phyloP scores from a whole-genome alignment of 768 basidiomycete species.

The Artomyces pyxidatus region DNA sequence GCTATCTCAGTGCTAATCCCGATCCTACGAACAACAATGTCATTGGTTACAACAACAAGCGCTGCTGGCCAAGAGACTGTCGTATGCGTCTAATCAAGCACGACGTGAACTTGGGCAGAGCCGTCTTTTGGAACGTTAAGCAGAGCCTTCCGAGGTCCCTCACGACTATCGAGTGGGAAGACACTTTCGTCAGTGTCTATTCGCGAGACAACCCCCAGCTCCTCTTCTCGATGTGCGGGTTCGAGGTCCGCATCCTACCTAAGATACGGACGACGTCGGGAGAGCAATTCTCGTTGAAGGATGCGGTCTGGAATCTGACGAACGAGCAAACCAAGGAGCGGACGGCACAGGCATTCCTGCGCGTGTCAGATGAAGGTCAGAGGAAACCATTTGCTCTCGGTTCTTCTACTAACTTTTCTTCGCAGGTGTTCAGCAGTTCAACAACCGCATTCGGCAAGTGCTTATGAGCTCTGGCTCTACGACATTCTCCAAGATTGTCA shows the following conservation, averaged over 20 bases:
- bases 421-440: slow-evolving; percentile 87
- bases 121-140: slow-evolving; percentile 99
- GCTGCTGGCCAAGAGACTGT: slow-evolving; percentile 99
- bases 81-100: slow-evolving; percentile 99
- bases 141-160: slow-evolving; percentile 91
- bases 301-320: slow-evolving; percentile 93
- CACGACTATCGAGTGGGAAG: slow-evolving; percentile 99
- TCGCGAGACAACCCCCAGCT: slow-evolving; percentile 97
- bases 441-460: slow-evolving; percentile 93
- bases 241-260: slow-evolving; percentile 95
- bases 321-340: slow-evolving; percentile 97
- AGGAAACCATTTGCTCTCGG: neutral
- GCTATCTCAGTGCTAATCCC: slow-evolving; percentile 94
- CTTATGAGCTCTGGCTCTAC: slow-evolving; percentile 98
- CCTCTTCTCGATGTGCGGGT: slow-evolving; percentile 98
- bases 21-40: slow-evolving; percentile 99
- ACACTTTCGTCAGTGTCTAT: slow-evolving; percentile 94
- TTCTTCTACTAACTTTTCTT: slow-evolving; percentile 5
- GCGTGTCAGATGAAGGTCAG: slow-evolving; percentile 89
- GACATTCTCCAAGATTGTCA: slow-evolving; percentile 98
- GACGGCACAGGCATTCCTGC: slow-evolving; percentile 95
- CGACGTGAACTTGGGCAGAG: slow-evolving; percentile 96
- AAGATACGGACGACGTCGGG: slow-evolving; percentile 94
- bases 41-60: slow-evolving; percentile 98
- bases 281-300: slow-evolving; percentile 94